Conservation (phyloP, 345 rosid genomes). For the Triadica sebifera region DNA sequence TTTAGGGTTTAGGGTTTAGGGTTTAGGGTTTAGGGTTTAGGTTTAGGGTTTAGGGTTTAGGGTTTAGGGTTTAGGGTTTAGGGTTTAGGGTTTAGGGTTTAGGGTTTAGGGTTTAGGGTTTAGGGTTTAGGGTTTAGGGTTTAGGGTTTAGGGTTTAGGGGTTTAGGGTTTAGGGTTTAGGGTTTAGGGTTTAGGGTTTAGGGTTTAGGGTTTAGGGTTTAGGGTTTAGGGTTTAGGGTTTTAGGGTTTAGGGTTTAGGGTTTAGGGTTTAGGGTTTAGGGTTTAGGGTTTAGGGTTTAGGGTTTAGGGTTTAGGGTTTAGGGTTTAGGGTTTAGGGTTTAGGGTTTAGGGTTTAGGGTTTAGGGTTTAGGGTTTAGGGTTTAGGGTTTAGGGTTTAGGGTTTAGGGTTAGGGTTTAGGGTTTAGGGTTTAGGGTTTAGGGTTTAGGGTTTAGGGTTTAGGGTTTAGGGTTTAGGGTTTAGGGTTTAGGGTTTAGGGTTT, state of each 20-base stretch:
- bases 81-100: constrained; percentile 2
- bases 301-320: constrained; percentile 3
- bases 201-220: constrained; percentile 18
- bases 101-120: not conserved
- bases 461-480: not conserved
- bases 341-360: constrained; percentile 11
- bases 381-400: constrained; percentile 1
- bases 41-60: not conserved
- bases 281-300: constrained; percentile 9
- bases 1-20: constrained; percentile 13
- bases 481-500: constrained; percentile 16
- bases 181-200: constrained; percentile 10
- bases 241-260: not conserved
- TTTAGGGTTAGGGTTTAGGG: constrained; percentile 2
- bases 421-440: constrained; percentile 16
- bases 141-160: constrained; percentile 1
- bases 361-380: not conserved
- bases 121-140: constrained; percentile 2
- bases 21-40: constrained; percentile 11
- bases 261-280: constrained; percentile 9
- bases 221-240: constrained; percentile 17
- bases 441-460: constrained; percentile 18
- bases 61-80: constrained; percentile 3
- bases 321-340: constrained; percentile 11
- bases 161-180: not conserved